phyloP scores from a whole-genome alignment of 2,329 filamentous ascomycete species.

The Apiospora marii region DNA sequence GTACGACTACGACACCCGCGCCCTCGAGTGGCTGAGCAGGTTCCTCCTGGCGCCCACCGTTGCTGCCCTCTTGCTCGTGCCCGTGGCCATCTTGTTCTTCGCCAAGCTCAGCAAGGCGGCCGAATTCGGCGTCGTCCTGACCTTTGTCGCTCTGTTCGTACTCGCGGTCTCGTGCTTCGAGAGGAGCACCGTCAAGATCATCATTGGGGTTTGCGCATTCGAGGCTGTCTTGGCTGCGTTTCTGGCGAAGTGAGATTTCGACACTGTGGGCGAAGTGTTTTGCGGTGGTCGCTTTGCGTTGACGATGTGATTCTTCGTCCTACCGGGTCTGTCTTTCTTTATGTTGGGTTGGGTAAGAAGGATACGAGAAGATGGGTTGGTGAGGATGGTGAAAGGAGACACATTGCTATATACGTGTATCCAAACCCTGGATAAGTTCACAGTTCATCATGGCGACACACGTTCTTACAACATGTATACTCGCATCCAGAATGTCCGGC shows the following conservation, averaged over 20 bases:
- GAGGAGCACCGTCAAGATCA: constrained; percentile 11
- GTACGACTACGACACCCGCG: neutral
- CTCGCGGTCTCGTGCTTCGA: neutral
- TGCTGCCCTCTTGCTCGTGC: neutral
- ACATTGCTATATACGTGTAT: neutral
- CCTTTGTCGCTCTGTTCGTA: neutral
- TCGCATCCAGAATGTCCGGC: neutral
- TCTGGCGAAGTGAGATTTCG: neutral
- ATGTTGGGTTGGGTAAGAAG: too few relatives aligned
- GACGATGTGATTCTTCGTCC: neutral
- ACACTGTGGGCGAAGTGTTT: neutral
- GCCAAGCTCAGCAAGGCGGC: neutral
- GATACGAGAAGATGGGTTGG: too few relatives aligned
- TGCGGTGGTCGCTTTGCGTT: too few relatives aligned
- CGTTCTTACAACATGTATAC: too few relatives aligned
- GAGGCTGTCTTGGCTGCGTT: neutral
- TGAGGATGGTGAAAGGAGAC: neutral
- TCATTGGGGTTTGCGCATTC: constrained; percentile 11
- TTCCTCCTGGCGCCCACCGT: neutral
- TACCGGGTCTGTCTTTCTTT: neutral
- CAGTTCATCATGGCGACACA: too few relatives aligned
- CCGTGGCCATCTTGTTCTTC: constrained; percentile 1
- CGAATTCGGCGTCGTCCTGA: neutral
- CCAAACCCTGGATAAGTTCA: too few relatives aligned
- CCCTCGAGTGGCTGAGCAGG: neutral